phyloP scores from a whole-genome alignment of 257 asterid genomes.

The Nicotiana attenuata region DNA sequence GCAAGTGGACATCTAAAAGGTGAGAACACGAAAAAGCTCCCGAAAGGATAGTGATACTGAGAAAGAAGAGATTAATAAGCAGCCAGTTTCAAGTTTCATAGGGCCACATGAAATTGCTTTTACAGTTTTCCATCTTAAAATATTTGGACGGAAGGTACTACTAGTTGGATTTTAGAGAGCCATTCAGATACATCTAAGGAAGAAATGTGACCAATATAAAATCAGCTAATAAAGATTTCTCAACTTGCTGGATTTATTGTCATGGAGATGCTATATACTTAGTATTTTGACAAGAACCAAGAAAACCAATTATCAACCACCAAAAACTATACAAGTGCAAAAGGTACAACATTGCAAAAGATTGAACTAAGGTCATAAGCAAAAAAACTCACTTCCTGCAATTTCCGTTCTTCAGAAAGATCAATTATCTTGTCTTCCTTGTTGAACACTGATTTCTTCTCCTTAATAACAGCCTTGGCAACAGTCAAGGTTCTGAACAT shows the following conservation, averaged over 20 bases:
- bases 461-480: slow-evolving; percentile 72
- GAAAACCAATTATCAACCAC: neutral
- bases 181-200: neutral
- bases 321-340: neutral
- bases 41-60: neutral
- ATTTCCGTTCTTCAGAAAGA: slow-evolving; percentile 64
- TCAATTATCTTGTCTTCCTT: slow-evolving; percentile 61
- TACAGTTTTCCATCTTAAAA: neutral
- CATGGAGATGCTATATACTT: slow-evolving; percentile 7
- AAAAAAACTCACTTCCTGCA: slow-evolving; percentile 65
- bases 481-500: slow-evolving; percentile 56
- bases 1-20: neutral
- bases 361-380: neutral
- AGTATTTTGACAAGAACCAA: slow-evolving; percentile 7
- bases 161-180: neutral
- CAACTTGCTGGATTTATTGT: neutral
- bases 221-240: slow-evolving; percentile 1
- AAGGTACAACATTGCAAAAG: neutral
- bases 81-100: neutral
- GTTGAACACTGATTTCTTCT: slow-evolving; percentile 62
- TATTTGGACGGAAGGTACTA: neutral
- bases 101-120: neutral
- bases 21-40: neutral
- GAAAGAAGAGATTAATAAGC: neutral
- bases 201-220: slow-evolving; percentile 1